Conservation (phyloP, 2,329 filamentous ascomycete species). For the Aureobasidium sp. region DNA sequence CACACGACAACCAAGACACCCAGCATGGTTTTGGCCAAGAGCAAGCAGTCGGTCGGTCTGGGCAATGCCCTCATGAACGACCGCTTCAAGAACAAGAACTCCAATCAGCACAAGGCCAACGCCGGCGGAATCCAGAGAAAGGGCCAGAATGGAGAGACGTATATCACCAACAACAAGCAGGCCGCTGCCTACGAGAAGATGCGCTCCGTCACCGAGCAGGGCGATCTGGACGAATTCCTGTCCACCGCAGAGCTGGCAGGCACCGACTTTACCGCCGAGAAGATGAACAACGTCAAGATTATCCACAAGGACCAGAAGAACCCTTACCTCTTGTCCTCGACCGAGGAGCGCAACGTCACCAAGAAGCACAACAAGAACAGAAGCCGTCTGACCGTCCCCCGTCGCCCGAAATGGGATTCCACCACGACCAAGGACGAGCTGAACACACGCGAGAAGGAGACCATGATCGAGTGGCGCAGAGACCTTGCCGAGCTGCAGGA, state of each 20-base stretch:
- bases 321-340: constrained; percentile 78
- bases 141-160: constrained; percentile 43
- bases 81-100: constrained; percentile 86
- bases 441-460: constrained; percentile 70
- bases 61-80: constrained; percentile 99
- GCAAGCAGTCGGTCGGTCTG: constrained; percentile 88
- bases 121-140: constrained; percentile 47
- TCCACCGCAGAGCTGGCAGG: constrained; percentile 94
- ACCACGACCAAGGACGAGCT: constrained; percentile 77
- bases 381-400: constrained; percentile 74
- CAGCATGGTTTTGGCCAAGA: constrained; percentile 73
- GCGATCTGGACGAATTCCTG: constrained; percentile 91
- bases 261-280: constrained; percentile 97
- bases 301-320: constrained; percentile 96
- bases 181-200: constrained; percentile 98
- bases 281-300: constrained; percentile 98
- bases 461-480: constrained; percentile 79
- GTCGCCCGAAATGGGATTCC: constrained; percentile 82
- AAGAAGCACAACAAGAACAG: constrained; percentile 79
- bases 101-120: constrained; percentile 70
- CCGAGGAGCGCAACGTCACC: constrained; percentile 71
- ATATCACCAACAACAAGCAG: constrained; percentile 83
- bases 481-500: constrained; percentile 90
- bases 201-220: constrained; percentile 97
- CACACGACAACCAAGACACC: background rate